phyloP scores from a whole-genome alignment of 441 rosid genomes.

The Arabidopsis hybrid region DNA sequence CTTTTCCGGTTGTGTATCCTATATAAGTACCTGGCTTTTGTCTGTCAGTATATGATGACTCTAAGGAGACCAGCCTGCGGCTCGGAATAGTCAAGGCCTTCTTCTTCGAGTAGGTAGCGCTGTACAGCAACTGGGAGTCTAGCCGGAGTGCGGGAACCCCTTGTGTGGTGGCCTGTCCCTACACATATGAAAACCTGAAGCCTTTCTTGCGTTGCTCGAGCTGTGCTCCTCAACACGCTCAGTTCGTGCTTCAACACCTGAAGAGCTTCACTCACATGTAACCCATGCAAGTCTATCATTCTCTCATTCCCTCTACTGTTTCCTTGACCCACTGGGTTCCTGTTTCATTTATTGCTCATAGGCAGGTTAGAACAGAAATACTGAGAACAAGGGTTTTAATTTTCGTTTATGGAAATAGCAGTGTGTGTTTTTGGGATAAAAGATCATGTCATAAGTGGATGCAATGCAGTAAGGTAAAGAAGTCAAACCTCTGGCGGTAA shows the following conservation, averaged over 20 bases:
- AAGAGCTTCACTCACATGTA: constrained; percentile 90
- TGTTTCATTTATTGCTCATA: constrained; percentile 43
- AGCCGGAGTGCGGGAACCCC: constrained; percentile 88
- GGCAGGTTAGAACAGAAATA: constrained; percentile 35
- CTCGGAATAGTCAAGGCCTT: constrained; percentile 85
- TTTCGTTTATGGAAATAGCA: not conserved
- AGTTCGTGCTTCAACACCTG: constrained; percentile 86
- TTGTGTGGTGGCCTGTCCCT: constrained; percentile 97
- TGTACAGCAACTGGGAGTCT: constrained; percentile 94
- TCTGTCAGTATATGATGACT: constrained; percentile 74
- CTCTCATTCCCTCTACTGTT: constrained; percentile 78
- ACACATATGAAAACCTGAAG: constrained; percentile 90
- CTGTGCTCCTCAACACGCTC: constrained; percentile 73
- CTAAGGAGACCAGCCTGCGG: constrained; percentile 96
- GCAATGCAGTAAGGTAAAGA: constrained; percentile 19
- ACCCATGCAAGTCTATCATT: constrained; percentile 95
- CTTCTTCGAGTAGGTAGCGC: constrained; percentile 89
- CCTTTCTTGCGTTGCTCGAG: constrained; percentile 78
- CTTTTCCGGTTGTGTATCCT: constrained; percentile 30
- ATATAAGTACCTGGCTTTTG: constrained; percentile 40
- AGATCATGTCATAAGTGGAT: constrained; percentile 8
- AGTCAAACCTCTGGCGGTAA: constrained; percentile 85
- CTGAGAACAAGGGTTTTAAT: not conserved
- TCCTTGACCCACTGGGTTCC: constrained; percentile 78
- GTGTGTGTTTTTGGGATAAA: not conserved